Percentiles rank a stretch among this genome's conserved stretches.
Evolutionary conservation across 2,329 filamentous ascomycete genomes (phyloP).

Genomic region (Alternaria metachromatica): DNA sequence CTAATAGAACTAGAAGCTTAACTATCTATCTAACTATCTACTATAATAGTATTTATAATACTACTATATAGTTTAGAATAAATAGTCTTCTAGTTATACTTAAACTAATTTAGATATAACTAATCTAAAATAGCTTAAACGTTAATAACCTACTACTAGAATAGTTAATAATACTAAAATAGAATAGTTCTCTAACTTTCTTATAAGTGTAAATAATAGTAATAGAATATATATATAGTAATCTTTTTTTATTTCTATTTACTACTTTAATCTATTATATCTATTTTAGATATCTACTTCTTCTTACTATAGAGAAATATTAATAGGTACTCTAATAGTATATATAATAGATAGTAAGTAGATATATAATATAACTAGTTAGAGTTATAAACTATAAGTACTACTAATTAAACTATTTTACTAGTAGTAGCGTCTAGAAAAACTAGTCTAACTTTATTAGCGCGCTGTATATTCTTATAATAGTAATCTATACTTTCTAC

Average conservation of each 20-base stretch:
- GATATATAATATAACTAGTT: neutral
- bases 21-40: no score
- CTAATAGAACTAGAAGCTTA: neutral
- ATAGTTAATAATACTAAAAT: neutral
- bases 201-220: neutral
- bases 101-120: neutral
- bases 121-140: neutral
- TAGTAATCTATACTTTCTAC: neutral
- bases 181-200: neutral
- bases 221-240: neutral
- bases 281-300: no score
- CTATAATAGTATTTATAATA: neutral
- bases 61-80: neutral
- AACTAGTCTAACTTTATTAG: neutral
- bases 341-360: neutral
- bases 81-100: neutral
- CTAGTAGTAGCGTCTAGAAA: neutral
- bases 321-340: neutral
- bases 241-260: neutral
- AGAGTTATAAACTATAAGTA: neutral
- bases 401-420: neutral
- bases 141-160: neutral
- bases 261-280: neutral
- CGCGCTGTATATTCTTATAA: neutral
- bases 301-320: neutral